Evolutionary conservation across 352 stramenopile species (phyloP), one percentile per base, ranked within the genome.

Genomic region (Globisporangium okanoganense): DNA sequence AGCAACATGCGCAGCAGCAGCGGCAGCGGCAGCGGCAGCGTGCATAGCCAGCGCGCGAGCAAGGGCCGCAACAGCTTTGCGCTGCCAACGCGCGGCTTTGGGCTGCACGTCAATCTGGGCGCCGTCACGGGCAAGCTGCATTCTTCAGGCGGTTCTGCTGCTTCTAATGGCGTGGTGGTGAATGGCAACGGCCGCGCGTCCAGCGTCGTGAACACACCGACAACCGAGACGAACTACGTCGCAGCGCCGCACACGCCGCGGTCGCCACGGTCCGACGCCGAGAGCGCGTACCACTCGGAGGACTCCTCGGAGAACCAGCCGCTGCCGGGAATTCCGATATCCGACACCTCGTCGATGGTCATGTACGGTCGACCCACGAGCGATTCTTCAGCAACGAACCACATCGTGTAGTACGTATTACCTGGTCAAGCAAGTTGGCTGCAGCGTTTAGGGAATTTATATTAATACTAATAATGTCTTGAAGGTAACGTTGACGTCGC

Each of bases 271-370:
- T 92, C 82, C 24, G 78, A 84, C 47, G 70, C 73, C 0, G 72
- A 71, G 29, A 90, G 78, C 49, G 80, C 78, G 31, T 89, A 90
- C 57, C 76, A 74, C 63, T 88, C 80, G 13, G 78, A 88, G 24
- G 62, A 82, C 22, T 81, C 63, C 22, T 81, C 63, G 6, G 75
- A 85, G 16, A 82, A 73, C 50, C 69, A 82, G 54, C 72, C 72
- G 29, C 58, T 80, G 14, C 49, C 69, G 1, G 76, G 67, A 3
- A 71, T 82, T 50, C 58, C 68, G 20, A 36, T 79, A 20, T 74
- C 72, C 6, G 70, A 55, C 41, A 72, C 56, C 40, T 85, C 78
- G 25, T 91, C 82, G 8, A 73, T 84, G 61, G 70, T 88, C 63
- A 92, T 87, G 78, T 88, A 85, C 56, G 82, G 79, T 16, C 78